Evolutionary conservation across 1,139 yeast genomes (phyloP).

Genomic region (Taphrina pruni): DNA sequence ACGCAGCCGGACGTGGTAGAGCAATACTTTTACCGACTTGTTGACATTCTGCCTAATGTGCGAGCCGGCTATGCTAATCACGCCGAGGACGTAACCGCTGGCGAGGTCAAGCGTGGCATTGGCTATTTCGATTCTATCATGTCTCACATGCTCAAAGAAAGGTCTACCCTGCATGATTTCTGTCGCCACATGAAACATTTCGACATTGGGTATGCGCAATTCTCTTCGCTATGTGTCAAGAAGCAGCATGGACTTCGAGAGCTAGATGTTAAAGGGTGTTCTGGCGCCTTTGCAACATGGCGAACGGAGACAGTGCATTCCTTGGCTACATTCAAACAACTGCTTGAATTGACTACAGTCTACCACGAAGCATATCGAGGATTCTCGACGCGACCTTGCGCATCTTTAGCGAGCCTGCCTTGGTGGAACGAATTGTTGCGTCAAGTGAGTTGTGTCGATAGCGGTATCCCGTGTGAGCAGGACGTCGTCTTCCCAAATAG

Average conservation of each 20-base stretch:
- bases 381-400: not conserved
- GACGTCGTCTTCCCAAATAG: not conserved
- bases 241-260: not conserved
- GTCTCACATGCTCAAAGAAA: constrained; percentile 49
- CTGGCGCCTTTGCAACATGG: constrained; percentile 1
- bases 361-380: constrained; percentile 15
- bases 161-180: constrained; percentile 8
- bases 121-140: constrained; percentile 75
- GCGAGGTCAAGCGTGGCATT: constrained; percentile 76
- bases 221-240: not conserved
- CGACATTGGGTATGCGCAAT: not conserved
- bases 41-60: constrained; percentile 81
- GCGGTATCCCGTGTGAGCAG: not conserved
- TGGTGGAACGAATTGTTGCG: constrained; percentile 4
- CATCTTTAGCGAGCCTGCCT: not conserved
- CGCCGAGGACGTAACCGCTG: constrained; percentile 74
- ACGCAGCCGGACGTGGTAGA: constrained; percentile 59
- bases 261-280: not conserved
- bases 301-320: not conserved
- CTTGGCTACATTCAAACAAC: constrained; percentile 11
- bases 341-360: constrained; percentile 7
- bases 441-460: not conserved
- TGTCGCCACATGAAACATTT: not conserved
- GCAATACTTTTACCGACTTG: constrained; percentile 65
- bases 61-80: constrained; percentile 66